Percentiles rank a stretch among this genome's conserved stretches.
phyloP scores from a whole-genome alignment of 1,139 yeast genomes.

The Insectozyma bohioensis region DNA sequence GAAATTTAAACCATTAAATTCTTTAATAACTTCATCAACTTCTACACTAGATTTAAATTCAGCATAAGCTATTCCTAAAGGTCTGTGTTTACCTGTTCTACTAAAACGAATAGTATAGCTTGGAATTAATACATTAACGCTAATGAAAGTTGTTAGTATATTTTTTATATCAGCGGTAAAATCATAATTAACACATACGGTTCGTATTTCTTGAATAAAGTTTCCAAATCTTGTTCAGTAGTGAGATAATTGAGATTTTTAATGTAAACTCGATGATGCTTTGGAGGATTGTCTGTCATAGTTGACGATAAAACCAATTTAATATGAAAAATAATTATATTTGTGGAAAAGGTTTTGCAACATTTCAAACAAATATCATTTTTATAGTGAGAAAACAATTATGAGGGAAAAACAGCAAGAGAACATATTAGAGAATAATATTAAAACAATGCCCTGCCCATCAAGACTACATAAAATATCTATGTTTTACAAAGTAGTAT shows the following conservation, averaged over 20 bases:
- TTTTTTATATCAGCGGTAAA: neutral
- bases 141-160: constrained; percentile 16
- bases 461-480: neutral
- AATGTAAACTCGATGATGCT: constrained; percentile 57
- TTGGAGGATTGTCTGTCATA: neutral
- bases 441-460: neutral
- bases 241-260: constrained; percentile 80
- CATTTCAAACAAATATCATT: too few relatives aligned
- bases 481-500: neutral
- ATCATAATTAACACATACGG: constrained; percentile 15
- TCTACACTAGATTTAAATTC: constrained; percentile 52
- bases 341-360: neutral
- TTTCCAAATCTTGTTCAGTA: constrained; percentile 70
- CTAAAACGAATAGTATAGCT: constrained; percentile 52
- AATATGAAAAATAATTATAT: neutral
- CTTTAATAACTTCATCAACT: constrained; percentile 46
- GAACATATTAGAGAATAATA: neutral
- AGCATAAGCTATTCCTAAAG: constrained; percentile 67
- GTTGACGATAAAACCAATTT: too few relatives aligned
- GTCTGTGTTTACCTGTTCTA: constrained; percentile 37
- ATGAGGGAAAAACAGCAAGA: too few relatives aligned
- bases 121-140: constrained; percentile 51
- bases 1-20: constrained; percentile 40
- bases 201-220: constrained; percentile 65
- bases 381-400: too few relatives aligned